These are phyloP conservation scores for Neonectria magnoliae DNA, from an alignment of 2,329 filamentous ascomycete genomes.

Conservation along the genomic window DNA sequence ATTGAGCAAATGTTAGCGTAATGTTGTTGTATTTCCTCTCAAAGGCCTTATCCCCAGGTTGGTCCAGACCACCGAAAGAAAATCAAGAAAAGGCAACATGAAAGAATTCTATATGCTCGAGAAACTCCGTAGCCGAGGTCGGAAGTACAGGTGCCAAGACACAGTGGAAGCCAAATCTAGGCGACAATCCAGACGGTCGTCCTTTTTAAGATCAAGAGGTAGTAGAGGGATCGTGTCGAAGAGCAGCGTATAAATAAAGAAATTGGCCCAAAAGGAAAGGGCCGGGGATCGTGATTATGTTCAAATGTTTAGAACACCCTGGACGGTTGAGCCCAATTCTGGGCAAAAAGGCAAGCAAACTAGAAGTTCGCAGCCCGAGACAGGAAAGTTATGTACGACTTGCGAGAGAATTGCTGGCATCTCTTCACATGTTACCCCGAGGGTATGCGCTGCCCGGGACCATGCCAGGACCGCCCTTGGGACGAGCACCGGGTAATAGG, in stretches of 20 bases:
- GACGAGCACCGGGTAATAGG: constrained; percentile 66
- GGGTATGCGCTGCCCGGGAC: constrained; percentile 66
- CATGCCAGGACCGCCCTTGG: constrained; percentile 54
- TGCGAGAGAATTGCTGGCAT: constrained; percentile 3
- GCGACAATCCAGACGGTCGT: constrained; percentile 17
- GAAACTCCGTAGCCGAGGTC: constrained; percentile 8
- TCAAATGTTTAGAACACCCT: constrained; percentile 19
- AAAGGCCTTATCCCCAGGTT: constrained; percentile 4
- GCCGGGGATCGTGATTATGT: constrained; percentile 15
- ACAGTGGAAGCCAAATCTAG: neutral
- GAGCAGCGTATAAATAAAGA: constrained; percentile 17
- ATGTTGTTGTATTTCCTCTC: neutral
- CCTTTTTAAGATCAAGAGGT: constrained; percentile 17
- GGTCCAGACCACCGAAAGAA: constrained; percentile 8
- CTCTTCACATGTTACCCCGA: constrained; percentile 43
- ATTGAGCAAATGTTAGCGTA: neutral
- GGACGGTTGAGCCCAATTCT: constrained; percentile 4
- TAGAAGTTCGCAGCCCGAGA: neutral
- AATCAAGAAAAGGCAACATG: constrained; percentile 7
- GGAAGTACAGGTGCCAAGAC: constrained; percentile 11
- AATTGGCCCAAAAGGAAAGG: constrained; percentile 13
- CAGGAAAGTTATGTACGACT: constrained; percentile 11
- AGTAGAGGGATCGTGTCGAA: constrained; percentile 26
- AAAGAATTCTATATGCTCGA: constrained; percentile 22
- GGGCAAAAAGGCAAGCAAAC: constrained; percentile 2